These are phyloP conservation scores for Penicillium sp. DNA, from an alignment of 2,329 filamentous ascomycete genomes.

Conservation along the genomic window DNA sequence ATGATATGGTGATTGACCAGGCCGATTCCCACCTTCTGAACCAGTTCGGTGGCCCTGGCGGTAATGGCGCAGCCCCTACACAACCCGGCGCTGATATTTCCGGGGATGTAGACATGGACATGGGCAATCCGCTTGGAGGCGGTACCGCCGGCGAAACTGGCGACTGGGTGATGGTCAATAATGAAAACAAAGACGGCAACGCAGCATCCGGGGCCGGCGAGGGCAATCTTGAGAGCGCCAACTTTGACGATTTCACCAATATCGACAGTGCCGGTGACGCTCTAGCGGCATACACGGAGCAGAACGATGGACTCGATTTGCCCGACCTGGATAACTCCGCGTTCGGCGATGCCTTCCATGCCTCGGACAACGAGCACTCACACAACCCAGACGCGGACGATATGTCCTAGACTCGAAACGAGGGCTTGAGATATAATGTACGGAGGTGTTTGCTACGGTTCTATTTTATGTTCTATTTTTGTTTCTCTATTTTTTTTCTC, in stretches of 20 bases:
- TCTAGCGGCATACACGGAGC: constrained; percentile 69
- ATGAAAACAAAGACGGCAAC: constrained; percentile 58
- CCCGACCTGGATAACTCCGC: constrained; percentile 78
- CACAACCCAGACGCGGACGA: constrained; percentile 50
- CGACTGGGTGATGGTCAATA: constrained; percentile 78
- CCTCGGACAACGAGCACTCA: constrained; percentile 55
- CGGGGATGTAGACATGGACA: constrained; percentile 55
- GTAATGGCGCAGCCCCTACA: constrained; percentile 10
- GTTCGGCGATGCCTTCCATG: constrained; percentile 82
- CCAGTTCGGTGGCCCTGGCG: constrained; percentile 40
- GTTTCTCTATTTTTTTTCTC: neutral
- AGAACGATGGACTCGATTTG: constrained; percentile 59
- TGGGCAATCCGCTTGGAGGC: constrained; percentile 56
- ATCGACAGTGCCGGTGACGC: constrained; percentile 74
- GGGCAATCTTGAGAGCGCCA: constrained; percentile 43
- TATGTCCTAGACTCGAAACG: constrained; percentile 40
- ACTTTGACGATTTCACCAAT: constrained; percentile 57
- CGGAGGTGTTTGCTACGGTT: constrained; percentile 24
- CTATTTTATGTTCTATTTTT: constrained; percentile 15
- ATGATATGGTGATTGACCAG: constrained; percentile 46
- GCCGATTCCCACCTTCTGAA: constrained; percentile 41
- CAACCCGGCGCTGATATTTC: constrained; percentile 24
- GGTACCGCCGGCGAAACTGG: constrained; percentile 58
- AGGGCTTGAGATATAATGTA: constrained; percentile 10
- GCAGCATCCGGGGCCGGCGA: constrained; percentile 36